Evolutionary conservation across 1,139 yeast genomes (phyloP).

Genomic region (Lizanozyma gosingica): DNA sequence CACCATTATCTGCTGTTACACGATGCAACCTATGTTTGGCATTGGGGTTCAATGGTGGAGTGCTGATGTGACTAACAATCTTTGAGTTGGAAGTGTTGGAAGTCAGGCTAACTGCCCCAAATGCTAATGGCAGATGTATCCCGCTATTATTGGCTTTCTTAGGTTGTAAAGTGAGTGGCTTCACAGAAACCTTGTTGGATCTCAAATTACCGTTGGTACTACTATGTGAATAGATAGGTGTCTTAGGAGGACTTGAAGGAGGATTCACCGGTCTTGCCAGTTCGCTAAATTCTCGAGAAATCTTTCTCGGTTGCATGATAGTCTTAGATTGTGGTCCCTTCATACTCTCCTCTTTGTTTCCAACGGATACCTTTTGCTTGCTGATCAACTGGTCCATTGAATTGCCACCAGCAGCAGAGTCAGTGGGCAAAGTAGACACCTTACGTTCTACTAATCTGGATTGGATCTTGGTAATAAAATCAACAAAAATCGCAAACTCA

Average conservation of each 20-base stretch:
- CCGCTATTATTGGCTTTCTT: constrained; percentile 4
- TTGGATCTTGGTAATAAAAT: constrained; percentile 21
- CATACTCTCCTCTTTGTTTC: constrained; percentile 17
- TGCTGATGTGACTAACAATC: constrained; percentile 14
- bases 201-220: constrained; percentile 1
- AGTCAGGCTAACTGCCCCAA: constrained; percentile 17
- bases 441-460: constrained; percentile 20
- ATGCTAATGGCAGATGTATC: constrained; percentile 8
- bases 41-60: background rate
- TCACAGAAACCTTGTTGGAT: constrained; percentile 1
- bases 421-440: constrained; percentile 16
- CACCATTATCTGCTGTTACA: constrained; percentile 10
- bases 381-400: constrained; percentile 24
- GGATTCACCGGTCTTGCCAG: constrained; percentile 1
- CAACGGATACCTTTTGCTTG: constrained; percentile 23
- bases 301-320: constrained; percentile 9
- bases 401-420: constrained; percentile 6
- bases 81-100: constrained; percentile 9
- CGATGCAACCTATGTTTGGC: constrained; percentile 10
- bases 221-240: constrained; percentile 1
- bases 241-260: background rate
- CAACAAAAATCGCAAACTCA: constrained; percentile 27
- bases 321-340: constrained; percentile 17
- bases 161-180: constrained; percentile 9
- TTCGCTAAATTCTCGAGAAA: constrained; percentile 1